A percentile compares a stretch with the other conserved stretches of the same genome.
Evolutionary conservation across 1,139 yeast genomes (phyloP).

Genomic region (Pichia sp.): DNA sequence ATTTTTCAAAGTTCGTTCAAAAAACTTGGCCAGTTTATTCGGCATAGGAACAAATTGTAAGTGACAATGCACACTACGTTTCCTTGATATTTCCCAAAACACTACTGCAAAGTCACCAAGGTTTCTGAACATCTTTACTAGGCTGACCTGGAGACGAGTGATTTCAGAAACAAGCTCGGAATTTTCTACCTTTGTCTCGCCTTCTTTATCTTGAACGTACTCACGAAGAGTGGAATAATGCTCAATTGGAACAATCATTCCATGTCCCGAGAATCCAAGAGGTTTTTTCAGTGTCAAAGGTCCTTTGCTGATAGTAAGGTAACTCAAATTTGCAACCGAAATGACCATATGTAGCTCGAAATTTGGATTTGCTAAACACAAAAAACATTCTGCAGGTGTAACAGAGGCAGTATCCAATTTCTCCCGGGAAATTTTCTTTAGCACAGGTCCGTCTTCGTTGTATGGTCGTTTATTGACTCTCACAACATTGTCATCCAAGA

Average conservation of each 20-base stretch:
- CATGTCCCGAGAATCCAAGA: constrained; percentile 69
- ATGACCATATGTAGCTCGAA: constrained; percentile 78
- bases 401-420: constrained; percentile 30
- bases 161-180: constrained; percentile 41
- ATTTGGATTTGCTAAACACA: constrained; percentile 78
- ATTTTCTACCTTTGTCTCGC: constrained; percentile 29
- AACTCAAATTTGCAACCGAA: constrained; percentile 62
- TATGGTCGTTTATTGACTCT: constrained; percentile 7
- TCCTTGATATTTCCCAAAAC: constrained; percentile 58
- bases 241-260: constrained; percentile 74
- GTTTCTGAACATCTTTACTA: constrained; percentile 43
- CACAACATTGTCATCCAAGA: background rate
- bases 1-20: constrained; percentile 39
- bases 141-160: constrained; percentile 39
- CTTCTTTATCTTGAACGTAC: constrained; percentile 24
- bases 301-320: constrained; percentile 82
- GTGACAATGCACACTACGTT: constrained; percentile 59
- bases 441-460: background rate
- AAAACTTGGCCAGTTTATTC: constrained; percentile 36
- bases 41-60: constrained; percentile 60
- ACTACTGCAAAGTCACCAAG: constrained; percentile 41
- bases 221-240: constrained; percentile 52
- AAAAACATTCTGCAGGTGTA: constrained; percentile 63
- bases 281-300: constrained; percentile 58
- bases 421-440: background rate